Percentiles rank a stretch among this genome's conserved stretches.
Conservation (phyloP, 441 rosid genomes). For the Pelargonium citronellum region DNA sequence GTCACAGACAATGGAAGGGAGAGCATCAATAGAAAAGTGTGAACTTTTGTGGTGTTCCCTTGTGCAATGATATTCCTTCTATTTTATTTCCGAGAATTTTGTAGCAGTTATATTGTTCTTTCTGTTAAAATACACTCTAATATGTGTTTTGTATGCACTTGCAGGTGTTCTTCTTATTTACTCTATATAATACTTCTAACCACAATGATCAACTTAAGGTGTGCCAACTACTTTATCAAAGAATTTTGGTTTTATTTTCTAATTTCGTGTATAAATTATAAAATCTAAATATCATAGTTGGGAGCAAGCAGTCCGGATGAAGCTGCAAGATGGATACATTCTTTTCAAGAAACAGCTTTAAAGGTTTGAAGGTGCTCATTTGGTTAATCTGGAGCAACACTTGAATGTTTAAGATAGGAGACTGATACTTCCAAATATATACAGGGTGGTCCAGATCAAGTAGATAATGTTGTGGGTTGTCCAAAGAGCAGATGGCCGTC, state of each 20-base stretch:
- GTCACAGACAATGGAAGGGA: constrained; percentile 94
- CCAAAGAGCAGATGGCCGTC: constrained; percentile 66
- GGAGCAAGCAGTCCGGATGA: constrained; percentile 98
- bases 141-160: constrained; percentile 22
- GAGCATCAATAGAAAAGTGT: constrained; percentile 82
- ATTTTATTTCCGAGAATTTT: constrained; percentile 13
- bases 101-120: not conserved
- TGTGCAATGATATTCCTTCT: not conserved
- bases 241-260: constrained; percentile 11
- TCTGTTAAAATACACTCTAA: constrained; percentile 2
- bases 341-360: constrained; percentile 68
- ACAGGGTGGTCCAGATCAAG: constrained; percentile 53
- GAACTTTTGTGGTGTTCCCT: constrained; percentile 10
- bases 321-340: constrained; percentile 94
- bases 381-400: constrained; percentile 12
- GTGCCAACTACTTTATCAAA: constrained; percentile 28
- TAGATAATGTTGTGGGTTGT: constrained; percentile 41
- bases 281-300: constrained; percentile 46
- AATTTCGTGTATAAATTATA: constrained; percentile 30
- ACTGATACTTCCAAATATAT: constrained; percentile 28
- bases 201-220: constrained; percentile 97
- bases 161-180: constrained; percentile 88
- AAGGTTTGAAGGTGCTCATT: constrained; percentile 43
- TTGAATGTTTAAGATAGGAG: constrained; percentile 16
- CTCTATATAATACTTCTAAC: constrained; percentile 76